Conservation (phyloP, 2,329 filamentous ascomycete species). For the Alternaria sp. region DNA sequence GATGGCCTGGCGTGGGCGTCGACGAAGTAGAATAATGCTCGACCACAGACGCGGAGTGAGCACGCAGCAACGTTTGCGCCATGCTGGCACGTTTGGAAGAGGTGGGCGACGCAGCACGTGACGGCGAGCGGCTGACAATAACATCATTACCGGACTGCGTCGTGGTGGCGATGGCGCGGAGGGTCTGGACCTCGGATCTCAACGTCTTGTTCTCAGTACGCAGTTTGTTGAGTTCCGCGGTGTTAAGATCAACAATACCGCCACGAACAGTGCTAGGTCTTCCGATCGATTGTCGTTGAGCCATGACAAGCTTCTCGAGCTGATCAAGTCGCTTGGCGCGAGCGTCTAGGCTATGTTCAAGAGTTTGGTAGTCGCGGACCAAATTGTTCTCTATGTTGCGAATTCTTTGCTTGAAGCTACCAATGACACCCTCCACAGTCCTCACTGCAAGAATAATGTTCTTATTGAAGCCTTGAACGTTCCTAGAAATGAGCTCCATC, state of each 20-base stretch:
- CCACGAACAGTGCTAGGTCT: conserved; percentile 52
- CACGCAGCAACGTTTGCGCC: conserved; percentile 63
- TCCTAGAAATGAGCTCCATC: conserved; percentile 83
- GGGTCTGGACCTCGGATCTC: conserved; percentile 70
- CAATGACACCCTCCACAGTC: conserved; percentile 81
- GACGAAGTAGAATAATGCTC: conserved; percentile 52
- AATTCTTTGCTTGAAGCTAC: conserved; percentile 79
- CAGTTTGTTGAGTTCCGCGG: conserved; percentile 66
- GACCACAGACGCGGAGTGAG: conserved; percentile 62
- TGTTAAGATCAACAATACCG: conserved; percentile 51
- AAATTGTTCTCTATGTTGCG: conserved; percentile 87
- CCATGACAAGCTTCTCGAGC: conserved; percentile 76
- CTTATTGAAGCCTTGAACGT: conserved; percentile 86
- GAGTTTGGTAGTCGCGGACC: conserved; percentile 86
- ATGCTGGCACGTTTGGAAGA: conserved; percentile 56
- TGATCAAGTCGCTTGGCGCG: conserved; percentile 87
- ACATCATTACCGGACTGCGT: conserved; percentile 35
- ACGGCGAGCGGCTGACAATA: conserved; percentile 38
- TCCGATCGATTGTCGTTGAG: conserved; percentile 50
- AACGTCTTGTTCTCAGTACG: conserved; percentile 68
- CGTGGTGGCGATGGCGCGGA: conserved; percentile 58
- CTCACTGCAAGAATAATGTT: conserved; percentile 88
- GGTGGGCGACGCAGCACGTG: conserved; percentile 40
- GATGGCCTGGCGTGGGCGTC: conserved; percentile 34
- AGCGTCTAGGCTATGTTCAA: conserved; percentile 81